Conservation (phyloP, 169 alveolate genomes). For the Cyclospora cayetanensis region DNA sequence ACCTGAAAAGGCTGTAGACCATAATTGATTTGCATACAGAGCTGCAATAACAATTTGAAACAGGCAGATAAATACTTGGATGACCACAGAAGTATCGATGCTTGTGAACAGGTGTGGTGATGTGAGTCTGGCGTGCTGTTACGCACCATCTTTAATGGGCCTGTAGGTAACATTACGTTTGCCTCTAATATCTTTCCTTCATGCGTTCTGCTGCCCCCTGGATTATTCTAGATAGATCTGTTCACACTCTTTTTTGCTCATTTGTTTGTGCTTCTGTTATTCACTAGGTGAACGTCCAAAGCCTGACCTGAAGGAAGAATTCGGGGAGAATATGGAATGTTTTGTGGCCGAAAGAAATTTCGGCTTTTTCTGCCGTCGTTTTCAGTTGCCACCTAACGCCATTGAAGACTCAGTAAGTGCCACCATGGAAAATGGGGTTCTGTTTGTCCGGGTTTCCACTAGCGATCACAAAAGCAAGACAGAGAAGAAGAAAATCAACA, state of each 20-base stretch:
- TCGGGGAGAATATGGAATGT: conserved; percentile 13
- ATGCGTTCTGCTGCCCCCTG: not conserved
- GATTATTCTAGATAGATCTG: not conserved
- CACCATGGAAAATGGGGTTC: conserved; percentile 65
- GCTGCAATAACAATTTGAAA: too few species aligned
- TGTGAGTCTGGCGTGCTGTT: too few species aligned
- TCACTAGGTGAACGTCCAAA: conserved; percentile 66
- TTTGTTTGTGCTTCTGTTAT: not conserved
- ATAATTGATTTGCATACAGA: too few species aligned
- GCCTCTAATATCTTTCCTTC: too few species aligned
- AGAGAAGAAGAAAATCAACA: conserved; percentile 29
- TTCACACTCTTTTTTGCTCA: not conserved
- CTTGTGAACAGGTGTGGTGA: too few species aligned
- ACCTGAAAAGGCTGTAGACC: too few species aligned
- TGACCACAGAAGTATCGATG: too few species aligned
- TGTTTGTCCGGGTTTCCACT: conserved; percentile 39
- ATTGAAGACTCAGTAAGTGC: conserved; percentile 64
- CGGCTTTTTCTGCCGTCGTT: conserved; percentile 65
- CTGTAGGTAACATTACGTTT: too few species aligned
- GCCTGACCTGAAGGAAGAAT: conserved; percentile 16
- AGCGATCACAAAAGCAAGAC: not conserved
- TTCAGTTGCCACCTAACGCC: conserved; percentile 67
- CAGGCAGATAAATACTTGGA: too few species aligned
- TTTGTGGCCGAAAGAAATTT: conserved; percentile 40
- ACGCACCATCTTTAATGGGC: too few species aligned